phyloP scores from a whole-genome alignment of 805 yeast genomes.

The Saccharomycopsis schoenii region DNA sequence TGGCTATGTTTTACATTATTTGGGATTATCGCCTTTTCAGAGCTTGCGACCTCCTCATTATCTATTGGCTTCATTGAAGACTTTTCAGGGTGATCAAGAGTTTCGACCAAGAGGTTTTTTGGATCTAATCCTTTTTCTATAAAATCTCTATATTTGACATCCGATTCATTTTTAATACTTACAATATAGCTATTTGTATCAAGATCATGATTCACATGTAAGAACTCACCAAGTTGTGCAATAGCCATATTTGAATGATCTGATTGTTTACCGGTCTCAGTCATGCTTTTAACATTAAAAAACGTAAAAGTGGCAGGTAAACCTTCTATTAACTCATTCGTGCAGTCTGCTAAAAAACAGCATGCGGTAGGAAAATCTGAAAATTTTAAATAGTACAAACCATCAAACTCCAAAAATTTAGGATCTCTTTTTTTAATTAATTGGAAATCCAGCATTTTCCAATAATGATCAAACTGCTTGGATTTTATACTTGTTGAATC shows the following conservation, averaged over 20 bases:
- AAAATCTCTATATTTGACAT: not conserved
- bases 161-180: not conserved
- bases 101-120: not conserved
- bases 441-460: slow-evolving; percentile 6
- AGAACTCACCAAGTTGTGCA: not conserved
- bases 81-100: not conserved
- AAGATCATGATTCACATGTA: not conserved
- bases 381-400: slow-evolving; percentile 12
- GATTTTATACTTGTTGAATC: not conserved
- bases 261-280: not conserved
- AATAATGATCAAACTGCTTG: not conserved
- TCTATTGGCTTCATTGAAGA: not conserved
- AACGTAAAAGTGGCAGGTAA: not conserved
- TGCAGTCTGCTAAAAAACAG: not conserved
- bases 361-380: slow-evolving; percentile 1
- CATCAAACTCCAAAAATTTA: slow-evolving; percentile 4
- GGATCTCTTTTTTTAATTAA: slow-evolving; percentile 9
- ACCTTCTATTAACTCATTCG: not conserved
- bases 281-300: not conserved
- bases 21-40: not conserved
- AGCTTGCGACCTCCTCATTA: not conserved
- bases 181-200: not conserved
- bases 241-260: not conserved
- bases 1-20: not conserved
- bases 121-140: not conserved